phyloP scores from a whole-genome alignment of 352 stramenopile species.

The Globisporangium uncinulatum region DNA sequence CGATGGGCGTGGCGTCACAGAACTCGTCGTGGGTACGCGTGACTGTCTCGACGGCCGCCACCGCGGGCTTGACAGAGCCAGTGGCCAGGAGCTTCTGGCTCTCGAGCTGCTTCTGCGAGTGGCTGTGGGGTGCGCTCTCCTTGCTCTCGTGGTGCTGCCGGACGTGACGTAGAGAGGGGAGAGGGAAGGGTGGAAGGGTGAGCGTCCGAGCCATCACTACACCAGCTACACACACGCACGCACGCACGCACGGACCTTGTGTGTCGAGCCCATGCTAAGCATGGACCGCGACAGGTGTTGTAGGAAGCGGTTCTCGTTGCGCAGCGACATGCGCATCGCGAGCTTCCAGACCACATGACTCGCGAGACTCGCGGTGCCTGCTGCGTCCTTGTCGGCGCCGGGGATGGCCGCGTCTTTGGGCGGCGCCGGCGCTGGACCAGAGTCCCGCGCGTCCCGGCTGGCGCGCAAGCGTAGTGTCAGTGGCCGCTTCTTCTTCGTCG shows the following conservation, averaged over 20 bases:
- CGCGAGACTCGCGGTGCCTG: constrained; percentile 18
- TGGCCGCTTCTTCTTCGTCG: constrained; percentile 10
- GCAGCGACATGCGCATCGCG: constrained; percentile 56
- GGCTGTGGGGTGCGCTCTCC: constrained; percentile 10
- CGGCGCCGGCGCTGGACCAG: background rate
- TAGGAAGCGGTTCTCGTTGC: constrained; percentile 55
- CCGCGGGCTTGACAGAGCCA: background rate
- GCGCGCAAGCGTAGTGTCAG: constrained; percentile 7
- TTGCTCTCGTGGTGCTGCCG: constrained; percentile 7
- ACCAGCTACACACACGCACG: background rate
- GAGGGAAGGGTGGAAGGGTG: too few species aligned
- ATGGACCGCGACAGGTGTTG: constrained; percentile 71
- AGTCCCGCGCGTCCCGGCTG: background rate
- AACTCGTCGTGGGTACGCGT: background rate
- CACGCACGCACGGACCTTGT: constrained; percentile 31
- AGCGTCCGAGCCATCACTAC: background rate
- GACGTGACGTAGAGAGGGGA: constrained; percentile 10
- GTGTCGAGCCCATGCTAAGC: constrained; percentile 28
- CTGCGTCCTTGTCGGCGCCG: constrained; percentile 6
- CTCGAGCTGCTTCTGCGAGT: constrained; percentile 24
- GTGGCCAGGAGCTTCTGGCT: constrained; percentile 24
- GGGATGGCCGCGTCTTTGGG: background rate
- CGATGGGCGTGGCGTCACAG: constrained; percentile 9
- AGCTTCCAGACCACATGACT: constrained; percentile 63
- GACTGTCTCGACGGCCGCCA: background rate